A percentile compares a stretch with the other conserved stretches of the same genome.
Conservation (phyloP, 2,329 filamentous ascomycete species). For the Ophiocordyceps camponoti-floridani region DNA sequence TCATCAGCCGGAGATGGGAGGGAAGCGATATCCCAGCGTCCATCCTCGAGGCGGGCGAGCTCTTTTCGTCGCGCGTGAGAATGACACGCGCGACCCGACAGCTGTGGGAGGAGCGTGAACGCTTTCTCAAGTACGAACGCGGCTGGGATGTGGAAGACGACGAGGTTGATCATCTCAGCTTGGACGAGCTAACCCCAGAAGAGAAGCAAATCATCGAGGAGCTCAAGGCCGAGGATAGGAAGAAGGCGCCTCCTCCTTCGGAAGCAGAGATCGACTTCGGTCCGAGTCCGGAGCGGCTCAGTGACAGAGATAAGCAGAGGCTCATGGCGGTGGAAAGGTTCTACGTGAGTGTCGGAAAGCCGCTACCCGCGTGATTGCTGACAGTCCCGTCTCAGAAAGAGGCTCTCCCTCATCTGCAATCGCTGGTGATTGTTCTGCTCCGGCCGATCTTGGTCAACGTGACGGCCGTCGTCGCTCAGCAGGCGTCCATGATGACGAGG, state of each 20-base stretch:
- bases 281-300: slow-evolving; percentile 26
- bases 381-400: slow-evolving; percentile 34
- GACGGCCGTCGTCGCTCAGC: slow-evolving; percentile 57
- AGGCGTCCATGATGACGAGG: slow-evolving; percentile 27
- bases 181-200: slow-evolving; percentile 23
- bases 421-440: slow-evolving; percentile 78
- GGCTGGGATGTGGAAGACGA: slow-evolving; percentile 52
- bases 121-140: slow-evolving; percentile 79
- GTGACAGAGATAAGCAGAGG: slow-evolving; percentile 41
- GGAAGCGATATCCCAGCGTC: slow-evolving; percentile 89
- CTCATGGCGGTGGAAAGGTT: slow-evolving; percentile 62
- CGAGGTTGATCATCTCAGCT: slow-evolving; percentile 27
- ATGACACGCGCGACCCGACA: slow-evolving; percentile 86
- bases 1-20: slow-evolving; percentile 77
- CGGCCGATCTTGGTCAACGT: slow-evolving; percentile 80
- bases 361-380: not conserved
- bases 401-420: slow-evolving; percentile 74
- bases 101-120: slow-evolving; percentile 84
- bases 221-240: slow-evolving; percentile 15
- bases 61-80: slow-evolving; percentile 78
- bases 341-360: slow-evolving; percentile 43
- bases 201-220: slow-evolving; percentile 24
- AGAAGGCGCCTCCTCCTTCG: slow-evolving; percentile 6
- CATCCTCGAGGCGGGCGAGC: slow-evolving; percentile 81
- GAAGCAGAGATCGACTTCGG: slow-evolving; percentile 23